These are phyloP conservation scores for Termitomyces eurrhizus DNA, from an alignment of 768 basidiomycete species.

Conservation along the genomic window DNA sequence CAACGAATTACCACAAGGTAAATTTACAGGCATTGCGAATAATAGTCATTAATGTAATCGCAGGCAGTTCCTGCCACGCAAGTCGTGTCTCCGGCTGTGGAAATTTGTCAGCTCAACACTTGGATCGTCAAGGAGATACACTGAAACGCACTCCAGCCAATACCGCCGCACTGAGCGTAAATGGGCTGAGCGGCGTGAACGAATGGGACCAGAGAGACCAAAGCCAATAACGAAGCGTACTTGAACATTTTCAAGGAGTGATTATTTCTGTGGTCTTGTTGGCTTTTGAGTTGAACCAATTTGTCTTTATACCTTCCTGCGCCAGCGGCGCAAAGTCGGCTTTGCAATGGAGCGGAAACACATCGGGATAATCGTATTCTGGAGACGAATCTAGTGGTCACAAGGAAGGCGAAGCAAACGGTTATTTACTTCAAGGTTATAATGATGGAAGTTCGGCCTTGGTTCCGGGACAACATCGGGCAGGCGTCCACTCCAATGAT, in stretches of 20 bases:
- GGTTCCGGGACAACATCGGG: constrained; percentile 22
- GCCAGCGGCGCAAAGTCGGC: constrained; percentile 29
- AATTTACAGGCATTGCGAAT: constrained; percentile 39
- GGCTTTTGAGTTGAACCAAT: constrained; percentile 1
- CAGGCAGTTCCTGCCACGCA: constrained; percentile 36
- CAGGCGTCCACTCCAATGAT: background rate
- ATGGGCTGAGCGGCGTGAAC: constrained; percentile 38
- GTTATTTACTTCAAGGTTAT: constrained; percentile 15
- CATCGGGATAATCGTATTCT: constrained; percentile 18
- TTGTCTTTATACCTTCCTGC: constrained; percentile 13
- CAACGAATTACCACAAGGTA: background rate
- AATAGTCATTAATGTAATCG: constrained; percentile 29
- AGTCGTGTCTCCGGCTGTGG: constrained; percentile 33
- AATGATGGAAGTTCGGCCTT: constrained; percentile 11
- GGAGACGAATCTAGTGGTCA: constrained; percentile 17
- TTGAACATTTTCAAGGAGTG: constrained; percentile 37
- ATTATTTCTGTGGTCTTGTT: constrained; percentile 6
- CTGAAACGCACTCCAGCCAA: constrained; percentile 39
- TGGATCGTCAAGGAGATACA: background rate
- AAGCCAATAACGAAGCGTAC: constrained; percentile 38
- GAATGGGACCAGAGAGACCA: constrained; percentile 40
- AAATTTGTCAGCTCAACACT: background rate
- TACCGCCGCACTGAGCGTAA: constrained; percentile 54
- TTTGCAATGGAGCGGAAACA: constrained; percentile 32
- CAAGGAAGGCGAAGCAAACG: constrained; percentile 28